phyloP scores from a whole-genome alignment of 78 protist genomes.

The Blattamonas nauphoetae region DNA sequence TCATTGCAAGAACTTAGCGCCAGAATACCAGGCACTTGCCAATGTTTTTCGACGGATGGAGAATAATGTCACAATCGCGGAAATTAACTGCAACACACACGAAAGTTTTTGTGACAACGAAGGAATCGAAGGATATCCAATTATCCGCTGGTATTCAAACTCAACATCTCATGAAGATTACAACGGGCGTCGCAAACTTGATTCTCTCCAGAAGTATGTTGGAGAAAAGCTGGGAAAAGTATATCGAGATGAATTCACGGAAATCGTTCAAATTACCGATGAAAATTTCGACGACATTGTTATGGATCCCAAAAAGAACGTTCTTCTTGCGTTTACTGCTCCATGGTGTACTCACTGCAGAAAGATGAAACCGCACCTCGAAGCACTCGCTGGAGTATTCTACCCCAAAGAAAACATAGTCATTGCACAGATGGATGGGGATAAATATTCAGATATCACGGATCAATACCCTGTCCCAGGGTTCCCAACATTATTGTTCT shows the following conservation, averaged over 20 bases:
- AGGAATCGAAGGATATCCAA: background rate
- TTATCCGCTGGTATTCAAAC: background rate
- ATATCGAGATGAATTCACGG: background rate
- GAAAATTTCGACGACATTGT: background rate
- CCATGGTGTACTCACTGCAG: constrained; percentile 7
- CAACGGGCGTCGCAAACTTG: background rate
- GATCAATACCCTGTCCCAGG: background rate
- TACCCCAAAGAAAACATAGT: background rate
- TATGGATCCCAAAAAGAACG: background rate
- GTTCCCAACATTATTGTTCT: constrained; percentile 4
- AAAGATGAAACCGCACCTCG: background rate
- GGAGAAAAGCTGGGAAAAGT: background rate
- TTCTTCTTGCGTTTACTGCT: background rate
- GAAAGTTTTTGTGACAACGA: background rate
- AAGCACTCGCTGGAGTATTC: background rate
- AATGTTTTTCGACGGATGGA: background rate
- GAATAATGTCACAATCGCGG: background rate
- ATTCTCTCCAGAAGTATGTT: background rate
- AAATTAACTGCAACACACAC: background rate
- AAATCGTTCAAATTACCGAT: background rate
- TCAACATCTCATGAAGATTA: background rate
- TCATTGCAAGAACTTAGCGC: constrained; percentile 1
- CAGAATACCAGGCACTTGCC: background rate
- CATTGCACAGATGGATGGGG: background rate
- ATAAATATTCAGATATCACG: background rate